Conservation (phyloP, 2,329 filamentous ascomycete species). For the Colletotrichum melonis region DNA sequence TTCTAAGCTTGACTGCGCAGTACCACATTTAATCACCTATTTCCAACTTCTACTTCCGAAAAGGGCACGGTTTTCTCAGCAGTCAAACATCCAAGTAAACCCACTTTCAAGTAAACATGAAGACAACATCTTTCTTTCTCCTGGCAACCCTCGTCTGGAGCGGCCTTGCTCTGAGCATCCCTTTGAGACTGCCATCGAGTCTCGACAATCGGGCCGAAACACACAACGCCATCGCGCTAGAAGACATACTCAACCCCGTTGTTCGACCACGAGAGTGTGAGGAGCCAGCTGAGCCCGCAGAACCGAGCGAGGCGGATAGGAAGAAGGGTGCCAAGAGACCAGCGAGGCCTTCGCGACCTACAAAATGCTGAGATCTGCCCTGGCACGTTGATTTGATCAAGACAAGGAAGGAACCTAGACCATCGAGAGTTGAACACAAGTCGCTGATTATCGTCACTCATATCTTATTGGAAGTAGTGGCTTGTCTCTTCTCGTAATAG, state of each 20-base stretch:
- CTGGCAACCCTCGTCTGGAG: background rate
- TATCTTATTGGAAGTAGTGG: too few species aligned
- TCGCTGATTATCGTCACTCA: background rate
- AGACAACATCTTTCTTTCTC: background rate
- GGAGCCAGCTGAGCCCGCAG: slow-evolving; percentile 14
- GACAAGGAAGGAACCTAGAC: too few species aligned
- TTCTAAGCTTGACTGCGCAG: too few species aligned
- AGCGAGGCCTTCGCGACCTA: background rate
- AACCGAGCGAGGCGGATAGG: slow-evolving; percentile 18
- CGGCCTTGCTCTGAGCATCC: background rate
- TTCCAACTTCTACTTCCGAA: too few species aligned
- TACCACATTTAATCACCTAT: too few species aligned
- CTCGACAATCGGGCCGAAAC: background rate
- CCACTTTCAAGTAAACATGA: background rate
- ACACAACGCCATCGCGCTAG: background rate
- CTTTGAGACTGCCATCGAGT: background rate
- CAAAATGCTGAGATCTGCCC: background rate
- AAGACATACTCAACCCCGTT: background rate
- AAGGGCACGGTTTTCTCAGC: too few species aligned
- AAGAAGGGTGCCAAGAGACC: slow-evolving; percentile 13
- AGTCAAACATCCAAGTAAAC: background rate
- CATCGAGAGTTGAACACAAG: background rate
- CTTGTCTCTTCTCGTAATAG: too few species aligned
- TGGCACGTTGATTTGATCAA: too few species aligned
- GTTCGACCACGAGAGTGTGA: slow-evolving; percentile 12